Conservation (phyloP, 2,329 filamentous ascomycete genomes). For the Apiospora sp. region DNA sequence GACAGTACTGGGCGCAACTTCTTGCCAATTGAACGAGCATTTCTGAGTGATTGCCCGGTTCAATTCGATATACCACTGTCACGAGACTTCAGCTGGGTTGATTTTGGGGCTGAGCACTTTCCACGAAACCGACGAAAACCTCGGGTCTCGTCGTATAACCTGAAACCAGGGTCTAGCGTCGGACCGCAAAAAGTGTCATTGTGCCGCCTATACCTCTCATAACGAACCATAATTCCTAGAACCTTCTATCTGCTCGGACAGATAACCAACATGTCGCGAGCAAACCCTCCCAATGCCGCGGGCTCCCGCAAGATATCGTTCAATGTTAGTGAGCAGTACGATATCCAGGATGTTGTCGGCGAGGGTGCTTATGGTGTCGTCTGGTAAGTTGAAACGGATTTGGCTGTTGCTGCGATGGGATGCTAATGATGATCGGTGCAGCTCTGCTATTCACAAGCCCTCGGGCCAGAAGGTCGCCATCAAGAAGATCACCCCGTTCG, state of each 20-base stretch:
- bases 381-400: constrained; percentile 70
- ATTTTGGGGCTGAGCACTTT: constrained; percentile 10
- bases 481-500: constrained; percentile 99
- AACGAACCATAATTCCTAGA: constrained; percentile 12
- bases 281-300: constrained; percentile 63
- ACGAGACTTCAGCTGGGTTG: constrained; percentile 12
- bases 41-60: constrained; percentile 10
- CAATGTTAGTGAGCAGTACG: constrained; percentile 99
- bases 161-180: constrained; percentile 19
- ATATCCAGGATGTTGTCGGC: constrained; percentile 98
- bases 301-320: constrained; percentile 95
- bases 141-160: constrained; percentile 20
- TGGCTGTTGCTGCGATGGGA: neutral
- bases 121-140: constrained; percentile 6
- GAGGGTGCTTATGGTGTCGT: constrained; percentile 99
- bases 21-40: neutral
- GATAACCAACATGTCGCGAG: constrained; percentile 59
- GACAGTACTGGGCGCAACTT: neutral
- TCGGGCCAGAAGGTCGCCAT: constrained; percentile 98
- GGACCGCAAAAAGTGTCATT: constrained; percentile 16
- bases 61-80: constrained; percentile 3
- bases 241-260: constrained; percentile 23
- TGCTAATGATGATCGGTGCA: constrained; percentile 46
- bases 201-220: constrained; percentile 17
- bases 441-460: constrained; percentile 97